Evolutionary conservation across 169 alveolate genomes (phyloP).

Genomic region (Plasmodium reichenowi): DNA sequence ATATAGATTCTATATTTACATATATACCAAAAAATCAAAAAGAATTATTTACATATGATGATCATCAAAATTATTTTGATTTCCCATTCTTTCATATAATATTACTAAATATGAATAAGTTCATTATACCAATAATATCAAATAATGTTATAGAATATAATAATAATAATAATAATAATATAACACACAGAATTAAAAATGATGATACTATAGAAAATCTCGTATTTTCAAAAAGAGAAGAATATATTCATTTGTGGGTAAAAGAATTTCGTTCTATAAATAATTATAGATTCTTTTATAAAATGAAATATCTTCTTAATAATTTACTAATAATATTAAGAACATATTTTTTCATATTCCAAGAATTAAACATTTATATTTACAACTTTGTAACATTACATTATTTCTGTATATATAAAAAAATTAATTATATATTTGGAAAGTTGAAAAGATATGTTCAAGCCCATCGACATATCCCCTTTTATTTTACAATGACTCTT

Average conservation of each 20-base stretch:
- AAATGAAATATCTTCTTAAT: constrained; percentile 32
- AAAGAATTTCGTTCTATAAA: constrained; percentile 37
- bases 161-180: background rate
- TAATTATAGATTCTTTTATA: constrained; percentile 27
- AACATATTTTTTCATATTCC: constrained; percentile 28
- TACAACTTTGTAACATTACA: constrained; percentile 31
- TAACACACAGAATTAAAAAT: constrained; percentile 7
- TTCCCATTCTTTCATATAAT: constrained; percentile 30
- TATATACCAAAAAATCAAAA: constrained; percentile 68
- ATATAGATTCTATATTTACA: constrained; percentile 11
- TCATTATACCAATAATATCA: constrained; percentile 4
- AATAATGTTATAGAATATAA: background rate
- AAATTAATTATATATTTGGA: constrained; percentile 6
- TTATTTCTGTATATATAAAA: constrained; percentile 35
- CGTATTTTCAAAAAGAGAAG: constrained; percentile 16
- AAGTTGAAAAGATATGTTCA: constrained; percentile 10
- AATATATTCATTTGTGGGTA: background rate
- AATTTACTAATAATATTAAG: constrained; percentile 23
- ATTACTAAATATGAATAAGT: constrained; percentile 20
- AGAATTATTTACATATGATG: constrained; percentile 31
- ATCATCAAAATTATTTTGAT: constrained; percentile 13
- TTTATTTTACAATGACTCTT: background rate
- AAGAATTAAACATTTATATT: constrained; percentile 39
- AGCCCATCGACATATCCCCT: constrained; percentile 4
- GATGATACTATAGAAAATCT: background rate